A percentile compares a stretch with the other conserved stretches of the same genome.
Evolutionary conservation across 352 stramenopile genomes (phyloP).

Genomic region (Pythium aristosporum): DNA sequence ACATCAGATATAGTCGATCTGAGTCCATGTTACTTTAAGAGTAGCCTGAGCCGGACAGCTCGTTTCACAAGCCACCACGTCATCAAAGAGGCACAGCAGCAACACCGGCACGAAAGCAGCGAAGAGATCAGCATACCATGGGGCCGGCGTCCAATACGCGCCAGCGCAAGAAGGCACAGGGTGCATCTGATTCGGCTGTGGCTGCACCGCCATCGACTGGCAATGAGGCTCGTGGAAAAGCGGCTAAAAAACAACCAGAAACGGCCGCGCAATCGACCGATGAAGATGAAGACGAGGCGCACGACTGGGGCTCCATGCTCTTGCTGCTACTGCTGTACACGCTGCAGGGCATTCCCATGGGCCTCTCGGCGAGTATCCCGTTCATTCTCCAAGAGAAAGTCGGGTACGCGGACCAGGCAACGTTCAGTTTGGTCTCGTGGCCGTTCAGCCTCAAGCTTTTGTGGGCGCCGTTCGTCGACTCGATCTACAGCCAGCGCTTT

Average conservation of each 20-base stretch:
- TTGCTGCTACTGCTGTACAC: constrained; percentile 98
- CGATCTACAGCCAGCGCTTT: constrained; percentile 90
- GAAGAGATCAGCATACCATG: constrained; percentile 2
- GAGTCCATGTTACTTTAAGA: neutral
- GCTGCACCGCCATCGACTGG: neutral
- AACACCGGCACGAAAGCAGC: constrained; percentile 5
- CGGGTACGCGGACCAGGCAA: constrained; percentile 96
- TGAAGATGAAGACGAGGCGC: constrained; percentile 38
- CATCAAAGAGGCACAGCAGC: constrained; percentile 5
- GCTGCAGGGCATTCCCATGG: constrained; percentile 99
- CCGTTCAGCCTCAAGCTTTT: constrained; percentile 99
- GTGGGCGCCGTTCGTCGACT: constrained; percentile 98
- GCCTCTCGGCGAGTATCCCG: constrained; percentile 96
- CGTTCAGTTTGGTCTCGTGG: constrained; percentile 97
- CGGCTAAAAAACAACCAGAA: neutral
- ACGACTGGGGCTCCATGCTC: constrained; percentile 78
- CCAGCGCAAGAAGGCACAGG: constrained; percentile 23
- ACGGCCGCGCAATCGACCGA: constrained; percentile 15
- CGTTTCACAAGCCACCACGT: constrained; percentile 13
- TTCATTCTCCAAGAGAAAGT: constrained; percentile 98
- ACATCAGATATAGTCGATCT: too few relatives aligned
- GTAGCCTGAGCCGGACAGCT: neutral
- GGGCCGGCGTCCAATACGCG: constrained; percentile 14
- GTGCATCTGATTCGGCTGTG: neutral
- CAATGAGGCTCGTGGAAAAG: neutral